Percentiles rank a stretch among this genome's conserved stretches.
These are phyloP conservation scores for Saccharomyces hybrid DNA, from an alignment of 1,139 yeast genomes.

Conservation along the genomic window DNA sequence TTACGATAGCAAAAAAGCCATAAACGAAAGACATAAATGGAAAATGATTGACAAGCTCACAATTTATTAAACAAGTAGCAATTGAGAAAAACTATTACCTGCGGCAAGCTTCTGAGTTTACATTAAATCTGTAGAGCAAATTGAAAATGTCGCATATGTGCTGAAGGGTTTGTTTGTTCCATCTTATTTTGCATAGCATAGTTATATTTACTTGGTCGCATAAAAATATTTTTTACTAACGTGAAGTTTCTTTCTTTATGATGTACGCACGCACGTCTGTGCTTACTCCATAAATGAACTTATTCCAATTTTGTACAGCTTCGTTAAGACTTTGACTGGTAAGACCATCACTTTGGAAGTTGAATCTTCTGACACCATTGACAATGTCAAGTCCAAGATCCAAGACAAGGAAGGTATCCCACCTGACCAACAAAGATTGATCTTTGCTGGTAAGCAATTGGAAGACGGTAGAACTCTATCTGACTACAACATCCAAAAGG, in stretches of 20 bases:
- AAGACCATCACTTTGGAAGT: slow-evolving; percentile 91
- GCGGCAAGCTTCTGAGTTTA: slow-evolving; percentile 14
- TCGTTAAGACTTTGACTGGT: slow-evolving; percentile 82
- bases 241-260: neutral
- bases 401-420: slow-evolving; percentile 95
- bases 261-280: neutral
- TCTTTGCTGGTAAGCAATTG: slow-evolving; percentile 90
- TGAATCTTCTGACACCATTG: slow-evolving; percentile 90
- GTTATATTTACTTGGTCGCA: neutral
- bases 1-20: neutral
- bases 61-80: neutral
- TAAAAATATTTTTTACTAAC: neutral
- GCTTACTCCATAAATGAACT: slow-evolving; percentile 15
- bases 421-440: slow-evolving; percentile 90
- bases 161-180: neutral
- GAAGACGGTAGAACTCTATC: slow-evolving; percentile 90
- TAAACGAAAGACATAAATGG: neutral
- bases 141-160: neutral
- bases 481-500: slow-evolving; percentile 94
- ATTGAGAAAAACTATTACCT: neutral
- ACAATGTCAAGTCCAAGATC: slow-evolving; percentile 88
- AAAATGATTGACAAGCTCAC: slow-evolving; percentile 1
- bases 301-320: slow-evolving; percentile 41
- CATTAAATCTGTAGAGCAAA: neutral
- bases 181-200: neutral